phyloP scores from a whole-genome alignment of 345 rosid species.

The Orychophragmus violaceus region DNA sequence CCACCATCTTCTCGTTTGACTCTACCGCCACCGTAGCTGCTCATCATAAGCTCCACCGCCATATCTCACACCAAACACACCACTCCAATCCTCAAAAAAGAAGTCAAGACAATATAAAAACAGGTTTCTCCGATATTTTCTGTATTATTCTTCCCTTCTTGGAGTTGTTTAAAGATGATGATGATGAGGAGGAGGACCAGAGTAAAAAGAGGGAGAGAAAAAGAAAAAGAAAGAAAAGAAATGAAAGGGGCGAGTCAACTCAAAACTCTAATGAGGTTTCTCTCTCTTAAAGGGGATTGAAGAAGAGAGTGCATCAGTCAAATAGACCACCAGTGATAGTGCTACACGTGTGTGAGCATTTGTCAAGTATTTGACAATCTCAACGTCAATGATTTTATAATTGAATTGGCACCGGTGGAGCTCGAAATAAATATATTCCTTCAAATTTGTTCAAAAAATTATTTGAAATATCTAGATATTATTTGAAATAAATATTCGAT shows the following conservation, averaged over 20 bases:
- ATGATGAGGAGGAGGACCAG: not conserved
- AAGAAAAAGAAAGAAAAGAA: not conserved
- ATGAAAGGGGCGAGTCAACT: constrained; percentile 23
- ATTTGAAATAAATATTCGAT: not conserved
- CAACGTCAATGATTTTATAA: constrained; percentile 17
- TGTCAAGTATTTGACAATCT: constrained; percentile 15
- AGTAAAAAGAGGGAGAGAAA: not conserved
- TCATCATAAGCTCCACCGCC: constrained; percentile 22
- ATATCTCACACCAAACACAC: constrained; percentile 4
- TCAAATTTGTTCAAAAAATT: not conserved
- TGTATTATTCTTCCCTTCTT: not conserved
- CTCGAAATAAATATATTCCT: not conserved
- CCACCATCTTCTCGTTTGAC: constrained; percentile 3
- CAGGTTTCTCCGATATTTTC: not conserved
- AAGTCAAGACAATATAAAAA: not conserved
- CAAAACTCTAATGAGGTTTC: constrained; percentile 11
- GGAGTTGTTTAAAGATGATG: not conserved
- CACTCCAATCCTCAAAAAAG: not conserved
- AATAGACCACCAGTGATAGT: constrained; percentile 3
- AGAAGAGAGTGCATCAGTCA: constrained; percentile 24
- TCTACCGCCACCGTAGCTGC: constrained; percentile 2
- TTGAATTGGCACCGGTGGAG: constrained; percentile 5
- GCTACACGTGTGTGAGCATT: not conserved
- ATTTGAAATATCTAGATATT: not conserved
- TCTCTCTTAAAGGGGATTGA: not conserved